Evolutionary conservation across 306 rosid genomes (phyloP), one percentile per base, ranked within the genome.

Genomic region (Abrus precatorius): DNA sequence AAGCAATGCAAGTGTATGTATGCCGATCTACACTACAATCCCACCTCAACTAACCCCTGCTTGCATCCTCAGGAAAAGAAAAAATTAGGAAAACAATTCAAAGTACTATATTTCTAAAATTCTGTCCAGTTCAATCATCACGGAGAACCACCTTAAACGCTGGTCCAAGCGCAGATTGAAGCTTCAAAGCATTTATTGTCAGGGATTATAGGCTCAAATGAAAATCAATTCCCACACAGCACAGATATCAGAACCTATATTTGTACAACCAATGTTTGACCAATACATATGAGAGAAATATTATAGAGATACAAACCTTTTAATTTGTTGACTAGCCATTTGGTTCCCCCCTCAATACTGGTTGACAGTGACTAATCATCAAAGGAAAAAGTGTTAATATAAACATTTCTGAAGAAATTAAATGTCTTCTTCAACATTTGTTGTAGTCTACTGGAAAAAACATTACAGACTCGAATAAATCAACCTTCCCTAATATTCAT

Each of bases 241-340:
- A 72, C 69, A 48, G 3, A 48, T 65, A 72, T 73, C 68, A 64
- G 7, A 66, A 55, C 70, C 32, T 32, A 77, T 5, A 41, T 63
- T 34, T 49, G 68, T 40, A n/a, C 45, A 59, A 67, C 20, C 49
- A 66, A 52, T 57, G 34, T 44, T 67, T 78, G 52, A 33, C 38
- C 32, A 77, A 63, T 10, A 56, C 29, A 56, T 3, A 20, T 20
- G 20, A 20, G 20, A 5, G 55, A 27, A 66, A 76, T 13, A 29
- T 59, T 53, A 50, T 38, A 55, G 78, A 55, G 78, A 80, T 69
- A 81, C 91, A 76, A 64, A 94, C 98, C 98, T 92, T 92, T 92
- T 48, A 94, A 28, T 83, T 94, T 90, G 89, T 86, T 89, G 80
- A 94, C 94, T 78, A 94, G 33, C 98, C 98, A 94, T 81, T 86